Percentiles rank a stretch among this genome's conserved stretches.
Evolutionary conservation across 1,139 yeast species (phyloP).

Genomic region (Meyerozyma elateridarum): DNA sequence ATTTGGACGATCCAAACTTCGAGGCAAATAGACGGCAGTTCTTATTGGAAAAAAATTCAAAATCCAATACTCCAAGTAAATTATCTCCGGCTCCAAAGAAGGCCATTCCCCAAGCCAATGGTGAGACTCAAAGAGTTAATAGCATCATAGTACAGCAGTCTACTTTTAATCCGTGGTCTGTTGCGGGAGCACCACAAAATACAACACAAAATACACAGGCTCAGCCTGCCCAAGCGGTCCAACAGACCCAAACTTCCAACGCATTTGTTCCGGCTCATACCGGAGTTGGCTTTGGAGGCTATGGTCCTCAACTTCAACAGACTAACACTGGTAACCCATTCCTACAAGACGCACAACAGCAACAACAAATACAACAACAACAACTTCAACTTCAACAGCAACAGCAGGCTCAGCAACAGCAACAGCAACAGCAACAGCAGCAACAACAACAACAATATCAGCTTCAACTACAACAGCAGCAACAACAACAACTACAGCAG

Average conservation of each 20-base stretch:
- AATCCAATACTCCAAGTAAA: constrained; percentile 5
- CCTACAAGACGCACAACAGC: constrained; percentile 12
- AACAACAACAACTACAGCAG: constrained; percentile 9
- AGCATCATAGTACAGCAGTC: constrained; percentile 39
- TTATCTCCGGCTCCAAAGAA: constrained; percentile 5
- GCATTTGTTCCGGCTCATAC: constrained; percentile 27
- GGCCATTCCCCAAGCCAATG: constrained; percentile 5
- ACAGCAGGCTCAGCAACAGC: constrained; percentile 2
- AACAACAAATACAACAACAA: constrained; percentile 5
- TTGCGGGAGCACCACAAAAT: constrained; percentile 9
- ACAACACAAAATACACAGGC: constrained; percentile 9
- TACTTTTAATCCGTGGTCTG: constrained; percentile 44
- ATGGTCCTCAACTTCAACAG: constrained; percentile 28
- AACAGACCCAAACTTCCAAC: constrained; percentile 10
- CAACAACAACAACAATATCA: constrained; percentile 8
- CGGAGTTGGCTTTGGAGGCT: constrained; percentile 59
- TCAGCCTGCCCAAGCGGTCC: constrained; percentile 6
- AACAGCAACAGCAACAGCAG: constrained; percentile 6
- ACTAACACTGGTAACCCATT: constrained; percentile 27
- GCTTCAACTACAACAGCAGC: constrained; percentile 10
- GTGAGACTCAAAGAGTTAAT: constrained; percentile 20
- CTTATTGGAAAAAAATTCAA: constrained; percentile 50
- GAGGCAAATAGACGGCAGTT: constrained; percentile 77
- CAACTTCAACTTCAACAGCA: constrained; percentile 1
- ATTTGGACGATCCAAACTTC: constrained; percentile 80